Evolutionary conservation across 176 grass and related monocot genomes (phyloP).

Genomic region (Musa schizocarpa): DNA sequence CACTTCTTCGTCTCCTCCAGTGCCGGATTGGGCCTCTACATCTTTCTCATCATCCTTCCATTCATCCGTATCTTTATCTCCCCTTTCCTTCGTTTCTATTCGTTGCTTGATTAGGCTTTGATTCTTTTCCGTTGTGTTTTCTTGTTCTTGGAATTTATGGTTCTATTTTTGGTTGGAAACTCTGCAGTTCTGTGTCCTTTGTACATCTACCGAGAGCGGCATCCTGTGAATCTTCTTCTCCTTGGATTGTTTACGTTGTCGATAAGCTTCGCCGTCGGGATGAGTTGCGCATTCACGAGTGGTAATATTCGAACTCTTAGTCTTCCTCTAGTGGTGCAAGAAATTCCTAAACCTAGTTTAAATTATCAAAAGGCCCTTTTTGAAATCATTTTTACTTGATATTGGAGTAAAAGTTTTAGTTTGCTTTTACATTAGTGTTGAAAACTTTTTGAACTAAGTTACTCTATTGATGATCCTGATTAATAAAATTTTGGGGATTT

Average conservation of each 20-base stretch:
- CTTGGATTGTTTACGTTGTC: conserved; percentile 62
- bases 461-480: too few relatives aligned
- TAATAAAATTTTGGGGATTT: too few relatives aligned
- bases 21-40: conserved; percentile 49
- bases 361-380: neutral
- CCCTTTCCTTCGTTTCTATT: neutral
- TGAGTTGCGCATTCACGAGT: conserved; percentile 69
- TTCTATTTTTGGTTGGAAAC: neutral
- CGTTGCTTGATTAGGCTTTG: neutral
- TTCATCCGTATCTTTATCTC: conserved; percentile 34
- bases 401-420: too few relatives aligned
- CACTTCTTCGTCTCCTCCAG: conserved; percentile 75
- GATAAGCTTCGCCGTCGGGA: conserved; percentile 60
- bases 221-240: conserved; percentile 66
- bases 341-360: neutral
- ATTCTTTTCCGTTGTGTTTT: neutral
- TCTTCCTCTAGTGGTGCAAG: neutral
- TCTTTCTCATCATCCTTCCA: conserved; percentile 60
- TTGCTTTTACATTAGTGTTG: too few relatives aligned
- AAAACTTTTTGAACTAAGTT: too few relatives aligned
- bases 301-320: conserved; percentile 28
- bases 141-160: neutral
- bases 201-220: conserved; percentile 52
- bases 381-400: neutral
- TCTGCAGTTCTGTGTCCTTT: conserved; percentile 54